Conservation (phyloP, 108 stramenopile species). For the Cyclotella atomus region DNA sequence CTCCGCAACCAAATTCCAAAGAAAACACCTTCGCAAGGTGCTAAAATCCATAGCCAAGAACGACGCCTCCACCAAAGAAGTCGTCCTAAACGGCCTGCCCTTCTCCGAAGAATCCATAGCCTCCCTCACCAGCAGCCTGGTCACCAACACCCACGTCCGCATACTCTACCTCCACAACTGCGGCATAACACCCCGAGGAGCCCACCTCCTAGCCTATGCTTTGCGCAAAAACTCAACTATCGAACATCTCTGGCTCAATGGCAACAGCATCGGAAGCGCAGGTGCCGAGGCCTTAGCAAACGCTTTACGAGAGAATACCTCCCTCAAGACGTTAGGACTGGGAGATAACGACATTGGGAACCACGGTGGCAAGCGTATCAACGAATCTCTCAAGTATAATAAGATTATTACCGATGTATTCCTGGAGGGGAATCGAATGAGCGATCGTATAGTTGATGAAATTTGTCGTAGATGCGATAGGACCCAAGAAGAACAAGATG, state of each 20-base stretch:
- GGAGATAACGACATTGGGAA: slow-evolving; percentile 37
- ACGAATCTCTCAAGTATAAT: slow-evolving; percentile 30
- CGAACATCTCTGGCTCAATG: slow-evolving; percentile 36
- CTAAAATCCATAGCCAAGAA: slow-evolving; percentile 26
- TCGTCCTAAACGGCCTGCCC: slow-evolving; percentile 27
- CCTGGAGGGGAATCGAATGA: slow-evolving; percentile 41
- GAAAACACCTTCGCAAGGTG: slow-evolving; percentile 12
- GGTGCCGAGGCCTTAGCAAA: slow-evolving; percentile 47
- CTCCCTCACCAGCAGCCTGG: slow-evolving; percentile 14
- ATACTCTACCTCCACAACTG: slow-evolving; percentile 35
- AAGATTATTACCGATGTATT: slow-evolving; percentile 24
- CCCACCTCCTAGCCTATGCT: slow-evolving; percentile 35
- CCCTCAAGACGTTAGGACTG: slow-evolving; percentile 28
- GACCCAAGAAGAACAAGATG: background rate
- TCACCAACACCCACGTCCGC: slow-evolving; percentile 25
- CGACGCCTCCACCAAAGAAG: slow-evolving; percentile 20
- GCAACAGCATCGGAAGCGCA: slow-evolving; percentile 41
- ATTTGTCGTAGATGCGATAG: slow-evolving; percentile 16
- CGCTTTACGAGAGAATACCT: slow-evolving; percentile 29
- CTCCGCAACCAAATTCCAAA: slow-evolving; percentile 9
- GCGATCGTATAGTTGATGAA: slow-evolving; percentile 19
- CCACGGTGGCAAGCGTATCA: slow-evolving; percentile 40
- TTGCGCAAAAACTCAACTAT: slow-evolving; percentile 31
- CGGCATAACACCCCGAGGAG: slow-evolving; percentile 32
- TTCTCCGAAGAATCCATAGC: slow-evolving; percentile 25